A percentile compares a stretch with the other conserved stretches of the same genome.
Evolutionary conservation across 208 protist species (phyloP).

Genomic region (Blechomonas ayalai): DNA sequence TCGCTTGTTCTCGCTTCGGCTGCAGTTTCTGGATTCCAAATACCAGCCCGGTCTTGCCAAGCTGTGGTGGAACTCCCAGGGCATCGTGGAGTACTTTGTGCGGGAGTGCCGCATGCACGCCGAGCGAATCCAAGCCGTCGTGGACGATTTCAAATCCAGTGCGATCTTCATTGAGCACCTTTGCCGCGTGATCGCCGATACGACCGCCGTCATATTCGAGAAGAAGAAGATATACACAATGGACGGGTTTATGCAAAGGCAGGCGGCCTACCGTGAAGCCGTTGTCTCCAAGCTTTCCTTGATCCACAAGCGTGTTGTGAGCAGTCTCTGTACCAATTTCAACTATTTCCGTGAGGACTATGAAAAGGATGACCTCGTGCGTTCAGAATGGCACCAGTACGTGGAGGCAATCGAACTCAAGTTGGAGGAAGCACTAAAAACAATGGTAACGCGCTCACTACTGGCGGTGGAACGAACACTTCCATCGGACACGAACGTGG

Average conservation of each 20-base stretch:
- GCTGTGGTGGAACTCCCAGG: constrained; percentile 92
- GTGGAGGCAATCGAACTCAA: constrained; percentile 90
- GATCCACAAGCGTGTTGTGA: constrained; percentile 80
- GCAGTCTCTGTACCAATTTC: constrained; percentile 78
- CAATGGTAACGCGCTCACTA: constrained; percentile 94
- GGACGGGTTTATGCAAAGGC: constrained; percentile 80
- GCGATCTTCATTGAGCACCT: constrained; percentile 78
- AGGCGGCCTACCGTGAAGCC: constrained; percentile 68
- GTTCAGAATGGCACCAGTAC: constrained; percentile 89
- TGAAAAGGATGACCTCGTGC: constrained; percentile 58
- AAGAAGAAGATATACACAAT: constrained; percentile 91
- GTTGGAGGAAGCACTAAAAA: constrained; percentile 92
- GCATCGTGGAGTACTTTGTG: constrained; percentile 94
- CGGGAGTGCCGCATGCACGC: constrained; percentile 86
- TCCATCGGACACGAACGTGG: constrained; percentile 86
- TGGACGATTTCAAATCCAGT: constrained; percentile 93
- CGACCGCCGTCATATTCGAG: constrained; percentile 91
- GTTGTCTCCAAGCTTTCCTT: constrained; percentile 69
- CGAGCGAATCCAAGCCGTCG: constrained; percentile 77
- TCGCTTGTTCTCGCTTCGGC: constrained; percentile 91
- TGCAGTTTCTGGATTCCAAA: constrained; percentile 89
- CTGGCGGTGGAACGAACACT: constrained; percentile 86
- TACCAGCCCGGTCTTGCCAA: constrained; percentile 91
- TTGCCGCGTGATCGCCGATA: constrained; percentile 90
- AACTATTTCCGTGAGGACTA: constrained; percentile 92